Evolutionary conservation across 805 yeast species (phyloP), one percentile per base, ranked within the genome.

Genomic region (Kazachstania martiniae): DNA sequence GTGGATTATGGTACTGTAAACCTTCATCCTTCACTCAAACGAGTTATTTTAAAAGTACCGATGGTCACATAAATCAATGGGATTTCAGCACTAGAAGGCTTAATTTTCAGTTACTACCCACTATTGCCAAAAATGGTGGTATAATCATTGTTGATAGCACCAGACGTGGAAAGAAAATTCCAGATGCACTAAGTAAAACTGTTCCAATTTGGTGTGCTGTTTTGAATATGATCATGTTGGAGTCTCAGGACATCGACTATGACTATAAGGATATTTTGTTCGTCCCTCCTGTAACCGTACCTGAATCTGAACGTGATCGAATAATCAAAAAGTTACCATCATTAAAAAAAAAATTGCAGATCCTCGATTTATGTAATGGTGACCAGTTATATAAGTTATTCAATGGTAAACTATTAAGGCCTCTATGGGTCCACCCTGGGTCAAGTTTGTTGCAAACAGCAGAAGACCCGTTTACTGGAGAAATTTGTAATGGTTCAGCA

Each of bases 171-270:
- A 86, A 85, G 49, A 57, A 69, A 17, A 74, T 85, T 57, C 95
- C 96, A 0, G 96, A 86, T 53, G 79, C 95, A 0, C 54, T 84
- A 5, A 77, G 86, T 44, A 86, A 86, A 45, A 86, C 95, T 0
- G 63, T 86, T 1, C 95, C 95, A 0, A 81, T 84, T 2, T 86
- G 96, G 96, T 81, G 93, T 55, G 81, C 87, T 0, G 85, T 82
- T 4, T 36, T 85, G 13, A 82, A 81, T 46, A 53, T 54, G 23
- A 59, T 78, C 1, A 55, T 74, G 51, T 65, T 65, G 35, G 72
- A 63, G 14, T 45, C 39, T 4, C 22, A 17, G 2, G 39, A 31
- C 3, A 29, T 30, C 8, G 34, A 32, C 4, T 32, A 33, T 3
- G 42, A 41, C 8, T 23, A 23, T 23, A 13, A 23, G 13, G 61